Evolutionary conservation across 441 rosid genomes (phyloP).

Genomic region (Aquilaria agallochum): DNA sequence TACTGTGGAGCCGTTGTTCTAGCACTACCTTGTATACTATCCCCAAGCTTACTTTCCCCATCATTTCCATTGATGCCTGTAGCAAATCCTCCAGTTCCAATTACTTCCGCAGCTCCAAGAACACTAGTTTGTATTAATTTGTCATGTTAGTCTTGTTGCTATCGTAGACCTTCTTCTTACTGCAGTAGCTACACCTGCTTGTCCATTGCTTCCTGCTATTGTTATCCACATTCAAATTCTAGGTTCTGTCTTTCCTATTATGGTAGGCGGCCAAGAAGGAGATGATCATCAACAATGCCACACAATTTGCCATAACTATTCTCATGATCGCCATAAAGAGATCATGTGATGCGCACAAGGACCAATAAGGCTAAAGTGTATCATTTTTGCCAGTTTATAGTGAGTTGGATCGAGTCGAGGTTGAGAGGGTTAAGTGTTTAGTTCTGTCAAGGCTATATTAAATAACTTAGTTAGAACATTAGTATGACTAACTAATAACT

Average conservation of each 20-base stretch:
- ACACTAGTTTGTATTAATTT: constrained; percentile 70
- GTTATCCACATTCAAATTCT: constrained; percentile 37
- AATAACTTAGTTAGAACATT: no score
- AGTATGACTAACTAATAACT: no score
- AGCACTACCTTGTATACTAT: constrained; percentile 91
- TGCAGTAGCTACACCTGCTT: constrained; percentile 52
- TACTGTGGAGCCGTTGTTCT: constrained; percentile 57
- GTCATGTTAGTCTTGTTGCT: constrained; percentile 74
- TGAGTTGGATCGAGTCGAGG: no score
- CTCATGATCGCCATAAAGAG: constrained; percentile 37
- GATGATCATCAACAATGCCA: constrained; percentile 45
- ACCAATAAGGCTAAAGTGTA: no score
- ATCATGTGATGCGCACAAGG: no score
- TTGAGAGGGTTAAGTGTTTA: no score
- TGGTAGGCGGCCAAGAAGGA: constrained; percentile 66
- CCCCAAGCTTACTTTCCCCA: constrained; percentile 91
- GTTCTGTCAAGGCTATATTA: no score
- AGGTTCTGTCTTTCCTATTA: constrained; percentile 41
- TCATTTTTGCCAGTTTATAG: no score
- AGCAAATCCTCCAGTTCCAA: constrained; percentile 87
- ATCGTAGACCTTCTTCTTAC: constrained; percentile 55
- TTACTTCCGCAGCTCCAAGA: constrained; percentile 68
- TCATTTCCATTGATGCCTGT: constrained; percentile 94
- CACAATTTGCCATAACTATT: constrained; percentile 57
- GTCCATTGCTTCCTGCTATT: constrained; percentile 36